These are phyloP conservation scores for Picea abies DNA, from an alignment of 83 land plant genomes.

Conservation along the genomic window DNA sequence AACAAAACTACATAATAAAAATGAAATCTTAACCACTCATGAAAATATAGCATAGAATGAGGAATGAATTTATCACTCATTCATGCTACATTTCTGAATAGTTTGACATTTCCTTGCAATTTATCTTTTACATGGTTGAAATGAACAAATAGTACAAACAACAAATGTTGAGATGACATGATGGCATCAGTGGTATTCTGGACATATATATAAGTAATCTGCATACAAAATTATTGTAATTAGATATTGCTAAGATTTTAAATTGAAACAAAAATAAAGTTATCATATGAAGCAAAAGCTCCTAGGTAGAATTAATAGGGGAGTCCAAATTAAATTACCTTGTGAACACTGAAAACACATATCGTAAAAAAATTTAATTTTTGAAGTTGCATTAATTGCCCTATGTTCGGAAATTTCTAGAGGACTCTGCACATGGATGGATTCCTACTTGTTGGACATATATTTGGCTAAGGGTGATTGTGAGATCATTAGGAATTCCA, in stretches of 20 bases:
- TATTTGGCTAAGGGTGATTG: too few species aligned
- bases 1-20: not conserved
- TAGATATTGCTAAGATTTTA: not conserved
- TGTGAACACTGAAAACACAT: not conserved
- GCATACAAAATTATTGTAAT: not conserved
- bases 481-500: too few species aligned
- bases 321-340: not conserved
- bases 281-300: slow-evolving; percentile 4
- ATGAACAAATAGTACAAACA: slow-evolving; percentile 27
- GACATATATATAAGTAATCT: not conserved
- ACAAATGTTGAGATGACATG: not conserved
- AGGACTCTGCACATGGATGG: too few species aligned
- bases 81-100: not conserved
- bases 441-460: too few species aligned
- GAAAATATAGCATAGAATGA: too few species aligned
- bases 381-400: too few species aligned
- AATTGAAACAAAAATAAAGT: not conserved
- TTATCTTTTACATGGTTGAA: not conserved
- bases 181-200: not conserved
- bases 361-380: not conserved
- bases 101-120: not conserved
- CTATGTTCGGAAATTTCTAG: too few species aligned
- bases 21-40: too few species aligned
- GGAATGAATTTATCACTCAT: not conserved
- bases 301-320: not conserved